phyloP scores from a whole-genome alignment of 257 asterid genomes.

The Perilla frutescens region DNA sequence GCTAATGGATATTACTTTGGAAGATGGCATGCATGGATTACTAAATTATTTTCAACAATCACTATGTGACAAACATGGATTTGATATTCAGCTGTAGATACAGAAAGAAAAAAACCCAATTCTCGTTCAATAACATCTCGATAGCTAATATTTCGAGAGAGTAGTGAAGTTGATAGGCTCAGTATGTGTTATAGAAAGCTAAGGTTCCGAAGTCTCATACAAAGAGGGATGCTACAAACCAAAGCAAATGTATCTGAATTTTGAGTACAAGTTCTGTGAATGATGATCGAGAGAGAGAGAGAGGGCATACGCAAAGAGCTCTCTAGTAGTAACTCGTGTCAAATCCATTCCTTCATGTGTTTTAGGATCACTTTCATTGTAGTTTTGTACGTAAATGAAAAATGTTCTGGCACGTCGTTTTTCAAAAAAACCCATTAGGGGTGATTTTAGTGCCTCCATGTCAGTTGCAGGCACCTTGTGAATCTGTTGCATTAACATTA shows the following conservation, averaged over 20 bases:
- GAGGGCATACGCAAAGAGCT: slow-evolving; percentile 74
- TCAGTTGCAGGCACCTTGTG: slow-evolving; percentile 95
- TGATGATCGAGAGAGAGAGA: slow-evolving; percentile 1
- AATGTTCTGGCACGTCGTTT: slow-evolving; percentile 96
- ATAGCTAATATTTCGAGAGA: too few relatives aligned
- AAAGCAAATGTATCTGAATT: not conserved
- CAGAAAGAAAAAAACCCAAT: not conserved
- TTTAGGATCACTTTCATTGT: slow-evolving; percentile 76
- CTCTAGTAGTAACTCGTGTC: slow-evolving; percentile 75
- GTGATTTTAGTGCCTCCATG: slow-evolving; percentile 95
- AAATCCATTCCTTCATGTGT: slow-evolving; percentile 94
- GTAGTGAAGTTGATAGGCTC: too few relatives aligned
- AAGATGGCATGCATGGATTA: not conserved
- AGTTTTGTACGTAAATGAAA: slow-evolving; percentile 85
- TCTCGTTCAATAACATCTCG: not conserved
- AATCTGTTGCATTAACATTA: slow-evolving; percentile 54
- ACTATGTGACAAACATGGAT: too few relatives aligned
- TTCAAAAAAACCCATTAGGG: slow-evolving; percentile 94
- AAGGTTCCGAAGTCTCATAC: too few relatives aligned
- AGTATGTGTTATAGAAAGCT: too few relatives aligned
- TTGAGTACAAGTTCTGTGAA: not conserved
- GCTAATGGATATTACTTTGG: not conserved
- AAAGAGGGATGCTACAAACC: too few relatives aligned
- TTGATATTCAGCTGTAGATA: too few relatives aligned
- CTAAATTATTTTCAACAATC: too few relatives aligned